A percentile compares a stretch with the other conserved stretches of the same genome.
phyloP scores from a whole-genome alignment of 2,329 filamentous ascomycete species.

The Endoconidiophora laricicola region DNA sequence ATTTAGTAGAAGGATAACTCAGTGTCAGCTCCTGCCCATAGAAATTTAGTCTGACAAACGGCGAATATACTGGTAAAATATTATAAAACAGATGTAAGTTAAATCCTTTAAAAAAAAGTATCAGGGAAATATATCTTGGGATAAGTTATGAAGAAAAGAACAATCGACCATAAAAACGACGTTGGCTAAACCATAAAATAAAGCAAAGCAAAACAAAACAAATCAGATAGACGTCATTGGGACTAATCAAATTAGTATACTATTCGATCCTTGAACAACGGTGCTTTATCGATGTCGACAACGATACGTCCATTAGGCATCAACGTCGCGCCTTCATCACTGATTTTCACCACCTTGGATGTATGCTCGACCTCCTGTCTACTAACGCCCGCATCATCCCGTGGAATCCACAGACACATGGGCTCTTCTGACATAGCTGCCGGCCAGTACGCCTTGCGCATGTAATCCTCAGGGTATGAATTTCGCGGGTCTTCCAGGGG shows the following conservation, averaged over 20 bases:
- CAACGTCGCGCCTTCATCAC: constrained; percentile 53
- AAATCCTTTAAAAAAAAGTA: not conserved
- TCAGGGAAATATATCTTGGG: no score
- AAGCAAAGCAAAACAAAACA: not conserved
- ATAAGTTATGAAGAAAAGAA: not conserved
- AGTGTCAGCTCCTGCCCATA: no score
- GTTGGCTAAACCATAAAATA: not conserved
- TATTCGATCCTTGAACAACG: constrained; percentile 21
- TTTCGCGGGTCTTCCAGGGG: constrained; percentile 15
- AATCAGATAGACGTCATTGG: not conserved
- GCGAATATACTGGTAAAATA: not conserved
- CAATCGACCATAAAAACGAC: not conserved
- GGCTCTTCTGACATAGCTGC: constrained; percentile 45
- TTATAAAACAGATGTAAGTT: not conserved
- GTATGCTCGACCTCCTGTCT: constrained; percentile 55
- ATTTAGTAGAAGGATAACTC: no score
- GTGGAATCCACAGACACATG: constrained; percentile 60
- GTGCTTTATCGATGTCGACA: constrained; percentile 24
- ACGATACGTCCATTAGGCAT: constrained; percentile 27
- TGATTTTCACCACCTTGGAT: constrained; percentile 49
- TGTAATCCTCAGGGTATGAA: constrained; percentile 39
- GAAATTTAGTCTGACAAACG: not conserved
- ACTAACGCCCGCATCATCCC: constrained; percentile 51
- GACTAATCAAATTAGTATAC: constrained; percentile 22
- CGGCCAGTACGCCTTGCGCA: constrained; percentile 51